These are phyloP conservation scores for Protomyces pachydermus DNA, from an alignment of 1,139 yeast genomes.

Conservation along the genomic window DNA sequence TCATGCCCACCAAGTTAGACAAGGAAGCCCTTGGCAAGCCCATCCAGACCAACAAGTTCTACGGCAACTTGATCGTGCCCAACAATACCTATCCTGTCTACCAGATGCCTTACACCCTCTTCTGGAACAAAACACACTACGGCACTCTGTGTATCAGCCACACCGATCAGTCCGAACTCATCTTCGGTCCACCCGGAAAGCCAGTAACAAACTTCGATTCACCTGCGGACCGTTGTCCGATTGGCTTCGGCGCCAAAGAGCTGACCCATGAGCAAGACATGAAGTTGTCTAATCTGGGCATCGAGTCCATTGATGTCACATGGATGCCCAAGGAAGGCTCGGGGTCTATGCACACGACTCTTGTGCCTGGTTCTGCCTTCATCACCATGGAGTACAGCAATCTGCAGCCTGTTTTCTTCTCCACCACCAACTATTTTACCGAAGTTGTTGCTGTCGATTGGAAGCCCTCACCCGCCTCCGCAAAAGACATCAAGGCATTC, in stretches of 20 bases:
- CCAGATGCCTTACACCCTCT: constrained; percentile 61
- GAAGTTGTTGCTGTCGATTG: constrained; percentile 44
- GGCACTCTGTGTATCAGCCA: constrained; percentile 62
- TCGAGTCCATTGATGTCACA: constrained; percentile 53
- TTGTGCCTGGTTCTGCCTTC: constrained; percentile 76
- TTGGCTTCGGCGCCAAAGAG: constrained; percentile 55
- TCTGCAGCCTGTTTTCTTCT: constrained; percentile 50
- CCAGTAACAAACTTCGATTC: constrained; percentile 49
- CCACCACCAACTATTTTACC: constrained; percentile 49
- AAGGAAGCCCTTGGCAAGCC: constrained; percentile 26
- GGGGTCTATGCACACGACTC: constrained; percentile 40
- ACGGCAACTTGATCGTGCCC: constrained; percentile 54
- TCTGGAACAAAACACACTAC: constrained; percentile 45
- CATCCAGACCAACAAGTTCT: constrained; percentile 66
- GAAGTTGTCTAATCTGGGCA: constrained; percentile 46
- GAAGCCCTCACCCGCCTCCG: background rate
- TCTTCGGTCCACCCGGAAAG: constrained; percentile 38
- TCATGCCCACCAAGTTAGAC: too few species aligned
- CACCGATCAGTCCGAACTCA: constrained; percentile 47
- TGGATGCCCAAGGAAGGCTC: constrained; percentile 41
- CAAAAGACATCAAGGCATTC: constrained; percentile 40
- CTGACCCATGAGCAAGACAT: constrained; percentile 44
- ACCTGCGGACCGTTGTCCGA: constrained; percentile 51
- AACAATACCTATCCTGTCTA: constrained; percentile 48
- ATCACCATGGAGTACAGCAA: constrained; percentile 59